These are phyloP conservation scores for Gossypium ekmanianum DNA, from an alignment of 345 rosid species.

Conservation along the genomic window DNA sequence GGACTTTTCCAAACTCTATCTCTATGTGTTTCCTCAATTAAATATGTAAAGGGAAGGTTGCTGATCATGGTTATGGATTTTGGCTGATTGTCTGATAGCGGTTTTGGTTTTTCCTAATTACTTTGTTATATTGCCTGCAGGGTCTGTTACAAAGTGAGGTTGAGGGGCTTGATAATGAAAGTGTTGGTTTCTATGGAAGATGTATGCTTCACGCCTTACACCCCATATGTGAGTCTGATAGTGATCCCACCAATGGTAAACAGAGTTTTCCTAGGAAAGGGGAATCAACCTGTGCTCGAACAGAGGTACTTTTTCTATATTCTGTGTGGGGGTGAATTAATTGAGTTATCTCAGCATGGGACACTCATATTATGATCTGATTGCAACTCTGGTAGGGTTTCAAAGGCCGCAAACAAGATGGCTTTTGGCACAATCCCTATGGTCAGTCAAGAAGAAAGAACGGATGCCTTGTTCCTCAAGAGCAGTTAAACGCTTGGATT, in stretches of 20 bases:
- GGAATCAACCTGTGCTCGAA: constrained; percentile 45
- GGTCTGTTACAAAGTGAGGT: constrained; percentile 53
- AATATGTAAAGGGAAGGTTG: background rate
- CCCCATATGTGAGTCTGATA: constrained; percentile 20
- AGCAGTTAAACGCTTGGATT: constrained; percentile 58
- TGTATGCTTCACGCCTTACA: constrained; percentile 36
- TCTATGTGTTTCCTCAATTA: constrained; percentile 3
- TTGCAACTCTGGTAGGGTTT: constrained; percentile 35
- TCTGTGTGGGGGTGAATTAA: background rate
- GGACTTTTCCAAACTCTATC: background rate
- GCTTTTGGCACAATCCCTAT: constrained; percentile 30
- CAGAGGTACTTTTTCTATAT: constrained; percentile 36
- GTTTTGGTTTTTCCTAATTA: constrained; percentile 2
- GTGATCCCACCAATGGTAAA: constrained; percentile 20
- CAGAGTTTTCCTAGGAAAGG: constrained; percentile 18
- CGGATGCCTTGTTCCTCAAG: constrained; percentile 47
- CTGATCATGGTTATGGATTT: background rate
- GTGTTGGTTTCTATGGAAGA: constrained; percentile 48
- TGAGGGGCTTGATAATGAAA: constrained; percentile 43
- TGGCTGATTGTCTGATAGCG: background rate
- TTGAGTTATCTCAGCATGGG: background rate
- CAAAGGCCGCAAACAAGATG: constrained; percentile 50
- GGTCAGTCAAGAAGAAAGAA: constrained; percentile 32
- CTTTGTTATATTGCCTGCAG: constrained; percentile 19
- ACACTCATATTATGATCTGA: background rate